A percentile compares a stretch with the other conserved stretches of the same genome.
These are phyloP conservation scores for Globisporangium radiosum DNA, from an alignment of 352 stramenopile species.

Conservation along the genomic window DNA sequence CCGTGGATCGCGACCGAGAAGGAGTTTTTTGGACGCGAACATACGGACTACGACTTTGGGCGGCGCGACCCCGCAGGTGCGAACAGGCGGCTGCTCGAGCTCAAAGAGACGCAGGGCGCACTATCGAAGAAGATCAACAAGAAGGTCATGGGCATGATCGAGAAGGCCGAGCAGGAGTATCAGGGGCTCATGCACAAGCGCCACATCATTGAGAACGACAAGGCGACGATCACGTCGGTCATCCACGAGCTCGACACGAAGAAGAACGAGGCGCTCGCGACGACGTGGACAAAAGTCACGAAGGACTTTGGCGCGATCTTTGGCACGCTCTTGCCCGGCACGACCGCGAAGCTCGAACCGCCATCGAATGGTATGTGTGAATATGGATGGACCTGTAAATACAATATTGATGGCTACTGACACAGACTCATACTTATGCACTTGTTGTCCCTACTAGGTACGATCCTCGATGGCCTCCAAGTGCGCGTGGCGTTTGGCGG, in stretches of 20 bases:
- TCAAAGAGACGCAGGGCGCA: slow-evolving; percentile 91
- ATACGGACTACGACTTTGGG: slow-evolving; percentile 98
- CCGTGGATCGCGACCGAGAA: slow-evolving; percentile 97
- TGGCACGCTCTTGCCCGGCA: slow-evolving; percentile 95
- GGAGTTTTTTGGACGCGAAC: slow-evolving; percentile 94
- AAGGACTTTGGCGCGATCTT: slow-evolving; percentile 99
- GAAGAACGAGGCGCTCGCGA: slow-evolving; percentile 96
- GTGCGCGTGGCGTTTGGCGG: slow-evolving; percentile 98
- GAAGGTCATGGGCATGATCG: slow-evolving; percentile 99
- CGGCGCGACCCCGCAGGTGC: slow-evolving; percentile 80
- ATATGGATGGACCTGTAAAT: too few relatives aligned
- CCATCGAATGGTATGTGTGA: slow-evolving; percentile 70
- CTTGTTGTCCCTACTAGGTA: slow-evolving; percentile 28
- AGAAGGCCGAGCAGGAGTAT: slow-evolving; percentile 99
- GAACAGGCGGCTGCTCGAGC: slow-evolving; percentile 79
- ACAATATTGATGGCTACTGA: neutral
- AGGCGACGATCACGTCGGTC: slow-evolving; percentile 98
- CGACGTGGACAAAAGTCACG: slow-evolving; percentile 99
- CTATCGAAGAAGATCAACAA: slow-evolving; percentile 99
- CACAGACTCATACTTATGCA: slow-evolving; percentile 7
- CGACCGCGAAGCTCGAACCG: slow-evolving; percentile 97
- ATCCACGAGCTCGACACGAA: slow-evolving; percentile 99
- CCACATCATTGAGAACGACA: slow-evolving; percentile 98
- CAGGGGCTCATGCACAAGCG: slow-evolving; percentile 97
- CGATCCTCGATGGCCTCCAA: slow-evolving; percentile 92